A percentile compares a stretch with the other conserved stretches of the same genome.
These are phyloP conservation scores for Straminergon stramineum DNA, from an alignment of 225 moss, liverwort and hornwort species.

Conservation along the genomic window DNA sequence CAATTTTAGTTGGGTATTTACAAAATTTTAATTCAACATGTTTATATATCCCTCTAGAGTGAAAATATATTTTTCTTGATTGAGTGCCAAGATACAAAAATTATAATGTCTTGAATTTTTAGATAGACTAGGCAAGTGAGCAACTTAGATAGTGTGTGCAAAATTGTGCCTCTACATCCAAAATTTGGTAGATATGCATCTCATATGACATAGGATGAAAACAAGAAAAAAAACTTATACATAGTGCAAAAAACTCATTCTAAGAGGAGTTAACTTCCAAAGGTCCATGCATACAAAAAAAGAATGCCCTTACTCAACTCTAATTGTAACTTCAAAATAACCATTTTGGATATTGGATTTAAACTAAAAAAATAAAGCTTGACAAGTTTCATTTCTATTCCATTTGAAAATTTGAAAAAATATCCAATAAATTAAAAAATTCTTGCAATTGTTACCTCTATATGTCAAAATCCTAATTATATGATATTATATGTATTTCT, in stretches of 20 bases:
- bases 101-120: accelerated
- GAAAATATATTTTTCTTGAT: background rate
- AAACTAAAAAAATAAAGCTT: background rate
- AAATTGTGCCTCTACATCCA: background rate
- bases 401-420: background rate
- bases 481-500: background rate
- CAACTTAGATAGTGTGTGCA: background rate
- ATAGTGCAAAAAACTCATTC: background rate
- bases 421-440: background rate
- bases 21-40: accelerated
- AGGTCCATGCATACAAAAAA: accelerated
- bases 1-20: accelerated
- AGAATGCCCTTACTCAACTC: accelerated
- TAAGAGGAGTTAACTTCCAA: background rate
- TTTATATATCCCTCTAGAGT: background rate
- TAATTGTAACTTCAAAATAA: background rate
- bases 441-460: background rate
- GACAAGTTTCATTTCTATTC: background rate
- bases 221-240: accelerated
- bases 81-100: accelerated
- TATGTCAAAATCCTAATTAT: no score
- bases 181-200: background rate
- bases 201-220: background rate
- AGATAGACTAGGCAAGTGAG: accelerated
- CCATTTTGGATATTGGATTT: no score